phyloP scores from a whole-genome alignment of 2,329 filamentous ascomycete species.

The Colletotrichum orchidophilum region DNA sequence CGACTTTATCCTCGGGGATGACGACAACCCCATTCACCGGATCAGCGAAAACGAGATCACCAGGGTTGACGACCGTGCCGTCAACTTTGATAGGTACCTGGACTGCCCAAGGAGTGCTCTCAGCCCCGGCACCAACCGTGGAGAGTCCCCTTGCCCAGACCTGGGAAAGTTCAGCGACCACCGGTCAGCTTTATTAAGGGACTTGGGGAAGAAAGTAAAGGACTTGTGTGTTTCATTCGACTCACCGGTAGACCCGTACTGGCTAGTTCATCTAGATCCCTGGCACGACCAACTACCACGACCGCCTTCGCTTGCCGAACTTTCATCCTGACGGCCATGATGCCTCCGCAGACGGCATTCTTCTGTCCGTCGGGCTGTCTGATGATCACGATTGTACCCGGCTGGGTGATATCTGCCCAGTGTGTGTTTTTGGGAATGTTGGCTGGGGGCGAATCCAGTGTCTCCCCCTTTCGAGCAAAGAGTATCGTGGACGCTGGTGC shows the following conservation, averaged over 20 bases:
- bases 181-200: not conserved
- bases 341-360: constrained; percentile 80
- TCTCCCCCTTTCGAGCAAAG: constrained; percentile 68
- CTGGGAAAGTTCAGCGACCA: constrained; percentile 39
- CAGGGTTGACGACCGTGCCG: constrained; percentile 55
- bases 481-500: constrained; percentile 69
- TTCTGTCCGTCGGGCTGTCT: constrained; percentile 71
- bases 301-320: constrained; percentile 67
- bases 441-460: constrained; percentile 40
- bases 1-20: constrained; percentile 69
- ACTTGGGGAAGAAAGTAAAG: not conserved
- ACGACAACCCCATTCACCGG: constrained; percentile 74
- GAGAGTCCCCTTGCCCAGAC: constrained; percentile 67
- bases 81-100: constrained; percentile 55
- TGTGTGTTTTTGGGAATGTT: constrained; percentile 70
- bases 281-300: constrained; percentile 73
- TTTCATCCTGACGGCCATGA: constrained; percentile 78
- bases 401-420: constrained; percentile 72
- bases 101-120: constrained; percentile 65
- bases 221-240: constrained; percentile 31
- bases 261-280: constrained; percentile 71
- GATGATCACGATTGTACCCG: constrained; percentile 71
- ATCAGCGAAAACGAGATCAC: constrained; percentile 77
- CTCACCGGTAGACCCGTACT: constrained; percentile 65
- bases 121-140: constrained; percentile 65